A percentile compares a stretch with the other conserved stretches of the same genome.
Conservation (phyloP, 371 early-diverging fungal genomes). For the Funneliformis caledonium region DNA sequence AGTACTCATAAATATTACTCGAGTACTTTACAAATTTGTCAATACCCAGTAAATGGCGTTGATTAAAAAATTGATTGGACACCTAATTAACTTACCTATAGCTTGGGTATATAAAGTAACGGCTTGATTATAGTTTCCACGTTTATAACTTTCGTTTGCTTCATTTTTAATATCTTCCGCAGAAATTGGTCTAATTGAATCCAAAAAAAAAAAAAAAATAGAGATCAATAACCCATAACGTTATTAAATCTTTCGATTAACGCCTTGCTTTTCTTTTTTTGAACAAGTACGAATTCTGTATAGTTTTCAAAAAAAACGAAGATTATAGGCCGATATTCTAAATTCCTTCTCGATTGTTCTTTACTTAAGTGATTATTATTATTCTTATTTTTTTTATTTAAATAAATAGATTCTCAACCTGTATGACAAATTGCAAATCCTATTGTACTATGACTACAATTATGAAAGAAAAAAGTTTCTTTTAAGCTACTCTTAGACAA, state of each 20-base stretch:
- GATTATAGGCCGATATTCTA: not conserved
- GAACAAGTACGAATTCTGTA: not conserved
- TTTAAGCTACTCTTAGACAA: not conserved
- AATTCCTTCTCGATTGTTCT: not conserved
- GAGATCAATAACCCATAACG: not conserved
- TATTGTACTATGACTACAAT: too few relatives aligned
- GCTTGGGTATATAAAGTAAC: constrained; percentile 63
- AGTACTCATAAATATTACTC: too few relatives aligned
- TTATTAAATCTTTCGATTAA: not conserved
- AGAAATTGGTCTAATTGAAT: not conserved
- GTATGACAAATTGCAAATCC: too few relatives aligned
- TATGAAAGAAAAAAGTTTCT: too few relatives aligned
- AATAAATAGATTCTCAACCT: too few relatives aligned
- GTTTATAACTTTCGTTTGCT: constrained; percentile 22
- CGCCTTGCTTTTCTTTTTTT: not conserved
- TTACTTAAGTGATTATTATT: not conserved
- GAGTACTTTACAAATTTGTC: too few relatives aligned
- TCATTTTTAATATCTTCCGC: constrained; percentile 21
- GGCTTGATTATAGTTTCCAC: constrained; percentile 63
- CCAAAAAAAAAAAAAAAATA: not conserved
- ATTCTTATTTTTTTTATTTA: not conserved
- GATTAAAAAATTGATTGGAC: not conserved
- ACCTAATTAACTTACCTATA: constrained; percentile 54
- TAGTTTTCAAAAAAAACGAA: not conserved
- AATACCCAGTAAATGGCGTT: not conserved